A percentile compares a stretch with the other conserved stretches of the same genome.
Evolutionary conservation across 352 stramenopile genomes (phyloP).

Genomic region (Nothophytophthora sp.): DNA sequence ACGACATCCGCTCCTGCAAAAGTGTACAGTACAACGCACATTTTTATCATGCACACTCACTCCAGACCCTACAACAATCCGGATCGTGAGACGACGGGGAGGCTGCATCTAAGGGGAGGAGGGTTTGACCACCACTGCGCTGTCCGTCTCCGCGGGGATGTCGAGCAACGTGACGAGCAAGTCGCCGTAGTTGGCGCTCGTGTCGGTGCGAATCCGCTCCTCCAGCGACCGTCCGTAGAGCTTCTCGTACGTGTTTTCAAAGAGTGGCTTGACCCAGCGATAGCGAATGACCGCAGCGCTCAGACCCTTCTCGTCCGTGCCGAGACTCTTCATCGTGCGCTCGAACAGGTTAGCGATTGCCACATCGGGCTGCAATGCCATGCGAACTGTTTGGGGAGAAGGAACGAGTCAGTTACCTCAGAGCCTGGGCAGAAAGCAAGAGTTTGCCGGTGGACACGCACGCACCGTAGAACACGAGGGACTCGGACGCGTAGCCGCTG

Average conservation of each 20-base stretch:
- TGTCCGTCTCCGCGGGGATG: too few relatives aligned
- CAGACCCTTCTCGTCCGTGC: slow-evolving; percentile 65
- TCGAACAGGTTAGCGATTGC: slow-evolving; percentile 57
- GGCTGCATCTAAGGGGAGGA: too few relatives aligned
- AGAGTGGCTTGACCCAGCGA: slow-evolving; percentile 57
- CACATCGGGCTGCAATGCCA: slow-evolving; percentile 54
- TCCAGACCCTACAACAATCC: too few relatives aligned
- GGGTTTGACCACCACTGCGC: too few relatives aligned
- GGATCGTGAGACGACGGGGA: too few relatives aligned
- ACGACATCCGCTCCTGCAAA: too few relatives aligned
- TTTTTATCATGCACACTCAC: too few relatives aligned
- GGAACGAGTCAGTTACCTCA: too few relatives aligned
- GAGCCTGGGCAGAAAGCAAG: too few relatives aligned
- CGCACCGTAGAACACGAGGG: slow-evolving; percentile 45
- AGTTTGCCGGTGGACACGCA: too few relatives aligned
- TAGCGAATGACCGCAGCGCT: slow-evolving; percentile 69
- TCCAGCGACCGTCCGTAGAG: slow-evolving; percentile 66
- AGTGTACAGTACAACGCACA: too few relatives aligned
- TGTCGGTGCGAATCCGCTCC: slow-evolving; percentile 69
- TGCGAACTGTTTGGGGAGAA: too few relatives aligned
- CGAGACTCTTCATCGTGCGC: slow-evolving; percentile 64
- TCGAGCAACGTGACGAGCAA: slow-evolving; percentile 50
- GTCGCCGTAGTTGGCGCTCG: slow-evolving; percentile 60
- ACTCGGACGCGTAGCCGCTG: slow-evolving; percentile 36
- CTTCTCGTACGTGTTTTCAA: slow-evolving; percentile 71